These are phyloP conservation scores for Fistulinella staudtii DNA, from an alignment of 1,284 basidiomycete genomes.

Conservation along the genomic window DNA sequence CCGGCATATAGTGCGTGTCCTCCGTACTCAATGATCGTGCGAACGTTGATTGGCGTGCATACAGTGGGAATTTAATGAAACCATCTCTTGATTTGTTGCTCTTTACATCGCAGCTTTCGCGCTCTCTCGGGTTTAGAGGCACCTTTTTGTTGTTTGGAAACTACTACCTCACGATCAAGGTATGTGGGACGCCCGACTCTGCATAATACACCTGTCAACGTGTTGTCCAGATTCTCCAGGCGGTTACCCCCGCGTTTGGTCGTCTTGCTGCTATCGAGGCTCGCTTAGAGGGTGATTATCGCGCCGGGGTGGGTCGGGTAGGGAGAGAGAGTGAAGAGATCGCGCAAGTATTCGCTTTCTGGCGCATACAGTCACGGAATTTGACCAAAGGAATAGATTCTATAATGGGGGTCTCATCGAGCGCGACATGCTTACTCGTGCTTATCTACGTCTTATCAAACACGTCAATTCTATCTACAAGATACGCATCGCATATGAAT, in stretches of 20 bases:
- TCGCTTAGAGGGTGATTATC: conserved; percentile 84
- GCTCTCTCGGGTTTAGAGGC: conserved; percentile 79
- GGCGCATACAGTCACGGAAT: background rate
- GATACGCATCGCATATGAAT: conserved; percentile 82
- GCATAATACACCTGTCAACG: background rate
- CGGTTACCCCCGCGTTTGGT: conserved; percentile 93
- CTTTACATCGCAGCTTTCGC: conserved; percentile 90
- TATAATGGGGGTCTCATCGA: conserved; percentile 90
- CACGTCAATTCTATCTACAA: conserved; percentile 94
- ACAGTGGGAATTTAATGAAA: conserved; percentile 67
- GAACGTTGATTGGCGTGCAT: background rate
- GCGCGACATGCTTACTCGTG: conserved; percentile 75
- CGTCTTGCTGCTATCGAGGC: conserved; percentile 88
- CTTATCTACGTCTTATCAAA: conserved; percentile 79
- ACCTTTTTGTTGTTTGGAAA: conserved; percentile 79
- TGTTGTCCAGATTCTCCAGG: conserved; percentile 61
- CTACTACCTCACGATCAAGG: conserved; percentile 77
- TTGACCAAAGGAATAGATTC: conserved; percentile 53
- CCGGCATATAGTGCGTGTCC: conserved; percentile 78
- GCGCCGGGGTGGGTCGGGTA: conserved; percentile 83
- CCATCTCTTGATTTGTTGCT: conserved; percentile 89
- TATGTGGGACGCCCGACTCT: conserved; percentile 1
- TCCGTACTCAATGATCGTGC: background rate
- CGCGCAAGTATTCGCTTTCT: conserved; percentile 53
- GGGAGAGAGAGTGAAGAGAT: conserved; percentile 94